Conservation (phyloP, 1,139 yeast species). For the Pichiaceae sp. region DNA sequence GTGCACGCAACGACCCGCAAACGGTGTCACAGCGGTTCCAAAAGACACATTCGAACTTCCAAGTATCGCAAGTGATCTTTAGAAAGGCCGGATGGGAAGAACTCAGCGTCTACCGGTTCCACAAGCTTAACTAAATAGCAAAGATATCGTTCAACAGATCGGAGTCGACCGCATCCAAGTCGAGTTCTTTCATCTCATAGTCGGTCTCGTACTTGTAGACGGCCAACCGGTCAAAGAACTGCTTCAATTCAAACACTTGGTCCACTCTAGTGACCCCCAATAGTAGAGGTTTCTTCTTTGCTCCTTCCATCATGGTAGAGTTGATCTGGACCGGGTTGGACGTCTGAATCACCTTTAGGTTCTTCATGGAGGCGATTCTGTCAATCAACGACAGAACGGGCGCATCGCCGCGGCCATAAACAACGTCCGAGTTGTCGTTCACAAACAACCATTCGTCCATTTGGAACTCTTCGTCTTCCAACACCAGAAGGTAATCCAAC, state of each 20-base stretch:
- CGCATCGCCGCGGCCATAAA: constrained; percentile 25
- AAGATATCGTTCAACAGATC: constrained; percentile 55
- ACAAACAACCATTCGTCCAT: constrained; percentile 81
- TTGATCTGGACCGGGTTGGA: constrained; percentile 9
- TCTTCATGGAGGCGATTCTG: constrained; percentile 36
- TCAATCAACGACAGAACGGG: constrained; percentile 39
- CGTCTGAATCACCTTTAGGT: constrained; percentile 29
- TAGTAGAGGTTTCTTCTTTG: constrained; percentile 35
- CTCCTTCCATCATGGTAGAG: constrained; percentile 4
- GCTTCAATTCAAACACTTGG: constrained; percentile 45
- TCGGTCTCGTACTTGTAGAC: constrained; percentile 66
- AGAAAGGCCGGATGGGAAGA: constrained; percentile 97
- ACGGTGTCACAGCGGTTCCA: constrained; percentile 43
- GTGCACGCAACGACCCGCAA: constrained; percentile 81
- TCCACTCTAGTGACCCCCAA: constrained; percentile 34
- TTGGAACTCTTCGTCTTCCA: constrained; percentile 74
- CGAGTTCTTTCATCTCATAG: constrained; percentile 47
- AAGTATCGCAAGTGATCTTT: constrained; percentile 41
- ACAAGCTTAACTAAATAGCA: constrained; percentile 13
- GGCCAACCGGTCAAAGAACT: constrained; percentile 58
- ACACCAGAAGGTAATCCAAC: constrained; percentile 60
- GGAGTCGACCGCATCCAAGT: constrained; percentile 37
- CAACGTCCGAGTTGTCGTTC: constrained; percentile 60
- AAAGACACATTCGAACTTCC: constrained; percentile 18
- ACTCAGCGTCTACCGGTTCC: constrained; percentile 59